These are phyloP conservation scores for Laetiporus sulphureus DNA, from an alignment of 1,284 basidiomycete species.

Conservation along the genomic window DNA sequence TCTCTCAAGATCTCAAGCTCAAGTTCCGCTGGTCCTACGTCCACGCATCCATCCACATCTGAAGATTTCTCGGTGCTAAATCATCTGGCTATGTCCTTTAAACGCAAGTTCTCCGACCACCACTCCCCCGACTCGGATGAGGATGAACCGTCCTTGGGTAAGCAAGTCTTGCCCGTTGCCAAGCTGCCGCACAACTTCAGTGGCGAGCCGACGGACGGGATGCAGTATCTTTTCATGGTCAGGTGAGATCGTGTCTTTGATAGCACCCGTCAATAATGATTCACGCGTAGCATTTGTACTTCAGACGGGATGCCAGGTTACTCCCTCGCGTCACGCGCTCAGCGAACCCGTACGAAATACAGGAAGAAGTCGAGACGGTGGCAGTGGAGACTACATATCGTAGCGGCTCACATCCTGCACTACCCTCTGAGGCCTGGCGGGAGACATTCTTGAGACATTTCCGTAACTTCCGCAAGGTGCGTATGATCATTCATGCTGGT, in stretches of 20 bases:
- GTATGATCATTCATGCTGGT: too few species aligned
- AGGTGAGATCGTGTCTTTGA: slow-evolving; percentile 52
- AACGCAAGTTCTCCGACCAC: slow-evolving; percentile 18
- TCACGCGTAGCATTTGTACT: too few species aligned
- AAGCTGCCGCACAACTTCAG: slow-evolving; percentile 60
- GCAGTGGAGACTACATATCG: slow-evolving; percentile 11
- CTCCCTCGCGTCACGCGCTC: slow-evolving; percentile 58
- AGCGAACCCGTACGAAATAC: slow-evolving; percentile 55
- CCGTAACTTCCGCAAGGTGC: slow-evolving; percentile 57
- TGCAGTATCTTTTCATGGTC: slow-evolving; percentile 78
- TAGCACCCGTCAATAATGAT: too few species aligned
- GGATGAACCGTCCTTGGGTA: slow-evolving; percentile 24
- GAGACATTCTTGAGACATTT: slow-evolving; percentile 48
- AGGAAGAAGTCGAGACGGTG: slow-evolving; percentile 19
- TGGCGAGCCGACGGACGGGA: slow-evolving; percentile 60
- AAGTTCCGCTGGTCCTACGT: too few species aligned
- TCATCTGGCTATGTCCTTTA: too few species aligned
- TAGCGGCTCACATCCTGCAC: slow-evolving; percentile 23
- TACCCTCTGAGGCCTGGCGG: slow-evolving; percentile 66
- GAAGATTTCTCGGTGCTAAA: too few species aligned
- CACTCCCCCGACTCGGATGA: slow-evolving; percentile 25
- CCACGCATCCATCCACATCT: too few species aligned
- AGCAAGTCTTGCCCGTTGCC: slow-evolving; percentile 69
- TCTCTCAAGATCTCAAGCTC: too few species aligned
- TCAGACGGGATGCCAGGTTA: slow-evolving; percentile 57